Evolutionary conservation across 1,139 yeast species (phyloP).

Genomic region (Yamadazyma conglobata): DNA sequence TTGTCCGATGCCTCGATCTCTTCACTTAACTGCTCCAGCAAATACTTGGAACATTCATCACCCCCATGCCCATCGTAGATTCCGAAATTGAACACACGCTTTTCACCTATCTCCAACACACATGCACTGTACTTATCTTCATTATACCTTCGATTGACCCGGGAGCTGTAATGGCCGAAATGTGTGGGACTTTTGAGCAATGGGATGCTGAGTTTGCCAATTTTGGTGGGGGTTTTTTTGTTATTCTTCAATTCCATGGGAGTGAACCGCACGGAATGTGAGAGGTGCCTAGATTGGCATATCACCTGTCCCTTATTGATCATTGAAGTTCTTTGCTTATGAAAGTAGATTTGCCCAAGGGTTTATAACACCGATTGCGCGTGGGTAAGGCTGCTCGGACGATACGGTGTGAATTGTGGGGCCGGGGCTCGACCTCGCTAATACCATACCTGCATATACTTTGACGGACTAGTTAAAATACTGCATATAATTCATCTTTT

Average conservation of each 20-base stretch:
- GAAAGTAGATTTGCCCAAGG: no score
- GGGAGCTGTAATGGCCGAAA: conserved; percentile 73
- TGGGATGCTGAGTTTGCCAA: conserved; percentile 43
- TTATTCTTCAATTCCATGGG: conserved; percentile 9
- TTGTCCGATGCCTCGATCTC: conserved; percentile 48
- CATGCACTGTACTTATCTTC: conserved; percentile 75
- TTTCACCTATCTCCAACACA: conserved; percentile 40
- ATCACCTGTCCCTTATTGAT: no score
- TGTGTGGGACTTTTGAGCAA: conserved; percentile 68
- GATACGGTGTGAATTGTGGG: no score
- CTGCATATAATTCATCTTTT: no score
- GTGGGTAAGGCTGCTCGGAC: no score
- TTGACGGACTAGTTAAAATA: no score
- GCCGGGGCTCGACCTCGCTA: no score
- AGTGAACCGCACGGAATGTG: conserved; percentile 14
- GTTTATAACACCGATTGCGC: no score
- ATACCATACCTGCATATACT: no score
- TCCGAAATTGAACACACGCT: conserved; percentile 54
- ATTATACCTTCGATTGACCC: conserved; percentile 74
- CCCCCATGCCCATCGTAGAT: conserved; percentile 97
- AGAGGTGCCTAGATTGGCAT: conserved; percentile 18
- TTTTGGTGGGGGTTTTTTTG: conserved; percentile 8
- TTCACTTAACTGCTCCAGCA: conserved; percentile 51
- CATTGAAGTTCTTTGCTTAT: no score
- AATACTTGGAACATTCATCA: conserved; percentile 60